Conservation (phyloP, 768 basidiomycete species). For the Trametes coccinea region DNA sequence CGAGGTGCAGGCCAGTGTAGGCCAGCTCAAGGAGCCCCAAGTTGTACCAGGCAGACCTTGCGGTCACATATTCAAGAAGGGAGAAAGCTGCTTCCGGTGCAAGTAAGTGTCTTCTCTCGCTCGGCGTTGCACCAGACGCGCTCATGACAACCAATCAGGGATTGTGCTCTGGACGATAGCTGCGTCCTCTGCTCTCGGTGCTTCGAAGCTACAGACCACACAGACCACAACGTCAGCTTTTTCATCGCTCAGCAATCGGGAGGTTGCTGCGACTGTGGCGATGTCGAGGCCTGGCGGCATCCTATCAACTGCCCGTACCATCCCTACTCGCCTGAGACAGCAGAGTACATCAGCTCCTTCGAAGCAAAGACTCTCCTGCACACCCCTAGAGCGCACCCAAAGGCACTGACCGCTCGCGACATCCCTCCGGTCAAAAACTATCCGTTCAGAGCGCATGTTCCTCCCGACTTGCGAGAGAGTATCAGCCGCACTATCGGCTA, state of each 20-base stretch:
- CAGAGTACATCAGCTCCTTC: constrained; percentile 33
- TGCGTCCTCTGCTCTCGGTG: constrained; percentile 90
- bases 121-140: neutral
- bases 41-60: constrained; percentile 73
- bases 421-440: constrained; percentile 63
- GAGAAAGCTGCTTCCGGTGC: constrained; percentile 92
- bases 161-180: constrained; percentile 87
- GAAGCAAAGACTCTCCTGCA: constrained; percentile 26
- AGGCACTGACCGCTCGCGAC: constrained; percentile 43
- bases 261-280: constrained; percentile 95
- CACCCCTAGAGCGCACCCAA: constrained; percentile 40
- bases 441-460: constrained; percentile 54
- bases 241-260: constrained; percentile 91
- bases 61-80: constrained; percentile 84
- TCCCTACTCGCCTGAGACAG: constrained; percentile 46
- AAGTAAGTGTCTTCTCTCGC: constrained; percentile 57
- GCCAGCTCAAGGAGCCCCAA: constrained; percentile 60
- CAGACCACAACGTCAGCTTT: constrained; percentile 88
- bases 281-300: constrained; percentile 81
- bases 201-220: constrained; percentile 86
- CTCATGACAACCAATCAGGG: constrained; percentile 46
- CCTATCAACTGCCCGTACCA: constrained; percentile 74
- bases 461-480: constrained; percentile 69
- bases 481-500: constrained; percentile 75
- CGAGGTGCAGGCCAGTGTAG: constrained; percentile 63